Evolutionary conservation across 345 rosid species (phyloP), one percentile per base, ranked within the genome.

Genomic region (Lumnitzera racemosa): DNA sequence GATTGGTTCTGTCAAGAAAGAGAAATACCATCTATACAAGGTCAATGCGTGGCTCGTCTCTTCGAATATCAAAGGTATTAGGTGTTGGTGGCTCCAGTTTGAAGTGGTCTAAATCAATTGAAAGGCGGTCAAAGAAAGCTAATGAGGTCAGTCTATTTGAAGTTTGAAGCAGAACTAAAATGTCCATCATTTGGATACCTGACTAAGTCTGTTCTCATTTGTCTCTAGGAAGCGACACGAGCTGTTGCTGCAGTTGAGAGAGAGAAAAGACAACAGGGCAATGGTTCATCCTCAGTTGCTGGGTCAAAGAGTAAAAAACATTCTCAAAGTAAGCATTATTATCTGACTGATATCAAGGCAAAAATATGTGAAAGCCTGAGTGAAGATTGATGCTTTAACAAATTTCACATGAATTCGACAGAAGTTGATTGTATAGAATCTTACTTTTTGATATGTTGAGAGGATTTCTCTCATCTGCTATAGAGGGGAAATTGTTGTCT

Each of bases 41-140:
- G 77, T 90, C 99, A 68, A 79, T 61, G 53, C 86, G 79, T 77
- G 97, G 97, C 47, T 86, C 79, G 72, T 90, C 99, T 20, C 94
- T 90, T 68, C 70, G 79, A 67, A 90, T 84, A 76, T 86, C 96
- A 56, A 88, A 94, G 84, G 96, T 94, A 36, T 67, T 86, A 66
- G 83, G 97, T 76, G 80, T 94, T 69, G 96, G 88, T 43, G 95
- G 99, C 49, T 72, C 92, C 49, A 89, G 86, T 78, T 80, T 94
- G 73, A 94, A 86, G 75, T 92, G 97, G 99, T 92, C 97, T 61
- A 81, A 89, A 78, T 89, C 97, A 65, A 87, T 89, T 54, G 97
- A 89, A 70, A 84, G 77, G 67, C 78, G 53, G 63, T 86, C 95
- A 15, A 88, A 80, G 84, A 86, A 83, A 79, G 97, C 81, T 67